phyloP scores from a whole-genome alignment of 768 basidiomycete species.

The Baorangia bicolor region DNA sequence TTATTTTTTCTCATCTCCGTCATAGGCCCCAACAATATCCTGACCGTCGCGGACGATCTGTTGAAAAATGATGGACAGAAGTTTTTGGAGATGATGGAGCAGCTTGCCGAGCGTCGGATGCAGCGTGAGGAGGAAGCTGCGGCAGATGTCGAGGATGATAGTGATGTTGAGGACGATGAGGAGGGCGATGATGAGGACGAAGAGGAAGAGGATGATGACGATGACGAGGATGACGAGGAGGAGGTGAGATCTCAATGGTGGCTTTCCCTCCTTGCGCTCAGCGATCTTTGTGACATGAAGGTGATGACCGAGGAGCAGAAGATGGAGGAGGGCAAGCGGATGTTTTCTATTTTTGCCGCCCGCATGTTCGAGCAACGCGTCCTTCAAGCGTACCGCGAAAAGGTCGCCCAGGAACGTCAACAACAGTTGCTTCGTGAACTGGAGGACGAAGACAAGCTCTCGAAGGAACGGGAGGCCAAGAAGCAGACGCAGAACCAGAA shows the following conservation, averaged over 20 bases:
- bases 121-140: slow-evolving; percentile 78
- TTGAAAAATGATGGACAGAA: slow-evolving; percentile 98
- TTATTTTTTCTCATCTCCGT: slow-evolving; percentile 21
- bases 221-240: slow-evolving; percentile 46
- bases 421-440: slow-evolving; percentile 90
- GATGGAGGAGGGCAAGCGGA: slow-evolving; percentile 98
- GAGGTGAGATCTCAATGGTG: slow-evolving; percentile 36
- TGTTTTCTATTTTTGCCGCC: slow-evolving; percentile 99
- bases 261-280: slow-evolving; percentile 7
- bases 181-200: slow-evolving; percentile 63
- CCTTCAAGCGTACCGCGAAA: slow-evolving; percentile 92
- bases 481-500: slow-evolving; percentile 93
- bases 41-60: slow-evolving; percentile 98
- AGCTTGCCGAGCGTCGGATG: slow-evolving; percentile 91
- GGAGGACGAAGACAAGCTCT: slow-evolving; percentile 89
- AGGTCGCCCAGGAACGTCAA: slow-evolving; percentile 95
- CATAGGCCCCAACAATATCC: slow-evolving; percentile 84
- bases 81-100: slow-evolving; percentile 99
- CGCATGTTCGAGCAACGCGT: slow-evolving; percentile 99
- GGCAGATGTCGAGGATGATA: slow-evolving; percentile 60
- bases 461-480: slow-evolving; percentile 88
- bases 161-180: slow-evolving; percentile 59
- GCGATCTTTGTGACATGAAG: slow-evolving; percentile 33
- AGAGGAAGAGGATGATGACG: slow-evolving; percentile 66
- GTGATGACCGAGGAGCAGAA: slow-evolving; percentile 94